These are phyloP conservation scores for Conticribra weissflogii DNA, from an alignment of 108 stramenopile genomes.

Conservation along the genomic window DNA sequence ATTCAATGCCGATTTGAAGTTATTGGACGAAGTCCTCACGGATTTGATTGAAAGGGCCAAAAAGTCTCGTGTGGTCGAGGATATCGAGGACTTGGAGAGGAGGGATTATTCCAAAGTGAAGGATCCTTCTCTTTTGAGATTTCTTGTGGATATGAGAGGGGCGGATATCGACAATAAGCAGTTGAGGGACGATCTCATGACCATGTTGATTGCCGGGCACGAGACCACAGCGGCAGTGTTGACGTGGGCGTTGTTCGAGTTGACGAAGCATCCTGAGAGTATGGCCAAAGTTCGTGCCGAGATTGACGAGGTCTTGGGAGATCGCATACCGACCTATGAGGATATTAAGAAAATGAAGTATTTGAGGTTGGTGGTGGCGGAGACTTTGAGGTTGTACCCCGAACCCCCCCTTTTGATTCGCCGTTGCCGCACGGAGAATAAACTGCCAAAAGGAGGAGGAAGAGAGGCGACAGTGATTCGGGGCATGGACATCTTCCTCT, in stretches of 20 bases:
- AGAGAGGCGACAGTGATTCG: conserved; percentile 84
- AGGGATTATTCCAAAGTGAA: conserved; percentile 88
- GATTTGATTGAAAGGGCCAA: conserved; percentile 87
- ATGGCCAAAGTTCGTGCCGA: conserved; percentile 78
- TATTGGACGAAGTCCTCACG: conserved; percentile 90
- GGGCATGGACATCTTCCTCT: conserved; percentile 95
- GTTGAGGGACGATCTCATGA: conserved; percentile 95
- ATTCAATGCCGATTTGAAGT: conserved; percentile 88
- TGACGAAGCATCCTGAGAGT: conserved; percentile 84
- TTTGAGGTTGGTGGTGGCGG: conserved; percentile 84
- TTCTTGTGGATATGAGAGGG: conserved; percentile 95
- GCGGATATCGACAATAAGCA: conserved; percentile 93
- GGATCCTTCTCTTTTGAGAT: conserved; percentile 92
- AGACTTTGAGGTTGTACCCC: conserved; percentile 89
- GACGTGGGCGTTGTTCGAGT: conserved; percentile 95
- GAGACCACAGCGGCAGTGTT: conserved; percentile 97
- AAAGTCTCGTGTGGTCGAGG: conserved; percentile 73
- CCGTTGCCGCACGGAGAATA: conserved; percentile 86
- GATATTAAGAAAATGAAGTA: conserved; percentile 87
- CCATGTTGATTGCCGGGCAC: conserved; percentile 98
- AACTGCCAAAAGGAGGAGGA: conserved; percentile 82
- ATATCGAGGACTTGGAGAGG: conserved; percentile 92
- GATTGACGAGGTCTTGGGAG: conserved; percentile 91
- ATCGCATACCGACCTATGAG: conserved; percentile 81
- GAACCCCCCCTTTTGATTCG: conserved; percentile 96